phyloP scores from a whole-genome alignment of 345 rosid genomes.

The Ricinus communis region DNA sequence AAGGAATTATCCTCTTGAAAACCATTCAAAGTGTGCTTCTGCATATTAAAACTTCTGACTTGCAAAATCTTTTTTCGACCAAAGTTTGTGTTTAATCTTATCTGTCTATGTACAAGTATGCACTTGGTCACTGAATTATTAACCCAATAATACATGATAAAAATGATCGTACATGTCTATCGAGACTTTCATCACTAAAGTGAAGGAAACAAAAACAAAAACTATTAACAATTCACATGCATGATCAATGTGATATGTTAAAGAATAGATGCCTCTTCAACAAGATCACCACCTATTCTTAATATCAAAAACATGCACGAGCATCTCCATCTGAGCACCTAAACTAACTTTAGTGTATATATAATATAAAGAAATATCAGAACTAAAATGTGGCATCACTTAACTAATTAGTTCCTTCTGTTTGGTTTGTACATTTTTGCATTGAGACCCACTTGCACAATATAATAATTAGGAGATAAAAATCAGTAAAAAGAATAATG shows the following conservation, averaged over 20 bases:
- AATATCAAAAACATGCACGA: background rate
- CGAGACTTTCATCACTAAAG: too few species aligned
- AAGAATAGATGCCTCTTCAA: slow-evolving; percentile 15
- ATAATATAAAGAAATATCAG: background rate
- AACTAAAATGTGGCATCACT: slow-evolving; percentile 9
- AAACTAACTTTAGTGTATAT: background rate
- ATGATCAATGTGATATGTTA: background rate
- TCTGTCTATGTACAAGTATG: too few species aligned
- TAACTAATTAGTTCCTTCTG: slow-evolving; percentile 3
- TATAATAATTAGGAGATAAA: background rate
- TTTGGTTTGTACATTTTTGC: background rate
- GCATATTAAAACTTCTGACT: too few species aligned
- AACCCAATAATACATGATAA: background rate
- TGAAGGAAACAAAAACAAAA: too few species aligned
- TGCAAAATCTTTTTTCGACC: too few species aligned
- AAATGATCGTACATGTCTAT: background rate
- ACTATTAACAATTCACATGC: background rate
- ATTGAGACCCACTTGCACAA: slow-evolving; percentile 20
- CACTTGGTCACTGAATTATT: background rate
- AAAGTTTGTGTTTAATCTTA: too few species aligned
- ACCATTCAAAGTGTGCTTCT: slow-evolving; percentile 1
- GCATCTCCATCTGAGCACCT: background rate
- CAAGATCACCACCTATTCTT: slow-evolving; percentile 3
- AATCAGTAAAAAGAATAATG: slow-evolving; percentile 24
- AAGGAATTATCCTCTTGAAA: background rate